phyloP scores from a whole-genome alignment of 2,329 filamentous ascomycete genomes.

The Ophiocordyceps robertsii region DNA sequence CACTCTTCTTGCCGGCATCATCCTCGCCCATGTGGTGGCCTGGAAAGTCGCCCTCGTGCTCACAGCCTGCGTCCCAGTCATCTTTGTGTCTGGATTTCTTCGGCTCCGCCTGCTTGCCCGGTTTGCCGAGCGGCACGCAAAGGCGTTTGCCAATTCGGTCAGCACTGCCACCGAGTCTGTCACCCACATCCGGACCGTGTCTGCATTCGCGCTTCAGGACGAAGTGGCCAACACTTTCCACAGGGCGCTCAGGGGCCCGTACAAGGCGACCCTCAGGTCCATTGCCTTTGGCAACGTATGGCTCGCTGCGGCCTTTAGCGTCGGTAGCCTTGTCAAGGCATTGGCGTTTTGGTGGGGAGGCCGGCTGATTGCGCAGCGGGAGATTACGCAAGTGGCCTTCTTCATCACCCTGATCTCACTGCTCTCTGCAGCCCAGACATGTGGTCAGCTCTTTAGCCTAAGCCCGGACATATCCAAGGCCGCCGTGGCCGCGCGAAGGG shows the following conservation, averaged over 20 bases:
- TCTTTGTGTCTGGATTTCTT: slow-evolving; percentile 57
- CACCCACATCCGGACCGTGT: slow-evolving; percentile 49
- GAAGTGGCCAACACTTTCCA: slow-evolving; percentile 40
- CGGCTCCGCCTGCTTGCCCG: slow-evolving; percentile 48
- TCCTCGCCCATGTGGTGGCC: slow-evolving; percentile 55
- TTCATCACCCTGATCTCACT: slow-evolving; percentile 61
- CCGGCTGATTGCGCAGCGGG: slow-evolving; percentile 51
- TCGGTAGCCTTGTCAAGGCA: slow-evolving; percentile 56
- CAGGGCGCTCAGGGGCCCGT: slow-evolving; percentile 32
- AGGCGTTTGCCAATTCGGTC: slow-evolving; percentile 50
- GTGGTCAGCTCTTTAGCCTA: slow-evolving; percentile 62
- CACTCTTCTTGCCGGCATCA: slow-evolving; percentile 55
- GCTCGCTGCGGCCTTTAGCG: slow-evolving; percentile 45
- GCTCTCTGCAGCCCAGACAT: slow-evolving; percentile 58
- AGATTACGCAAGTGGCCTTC: slow-evolving; percentile 54
- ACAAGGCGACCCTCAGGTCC: slow-evolving; percentile 38
- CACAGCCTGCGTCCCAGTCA: slow-evolving; percentile 52
- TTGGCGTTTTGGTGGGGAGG: slow-evolving; percentile 74
- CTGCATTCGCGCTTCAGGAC: slow-evolving; percentile 38
- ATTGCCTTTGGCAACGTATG: slow-evolving; percentile 41
- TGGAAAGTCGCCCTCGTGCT: slow-evolving; percentile 69
- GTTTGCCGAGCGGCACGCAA: slow-evolving; percentile 49
- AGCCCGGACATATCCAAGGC: slow-evolving; percentile 63
- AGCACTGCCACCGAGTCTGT: slow-evolving; percentile 55
- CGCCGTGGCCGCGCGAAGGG: slow-evolving; percentile 43